These are phyloP conservation scores for Brasilioporus rufonigricans DNA, from an alignment of 768 basidiomycete species.

Conservation along the genomic window DNA sequence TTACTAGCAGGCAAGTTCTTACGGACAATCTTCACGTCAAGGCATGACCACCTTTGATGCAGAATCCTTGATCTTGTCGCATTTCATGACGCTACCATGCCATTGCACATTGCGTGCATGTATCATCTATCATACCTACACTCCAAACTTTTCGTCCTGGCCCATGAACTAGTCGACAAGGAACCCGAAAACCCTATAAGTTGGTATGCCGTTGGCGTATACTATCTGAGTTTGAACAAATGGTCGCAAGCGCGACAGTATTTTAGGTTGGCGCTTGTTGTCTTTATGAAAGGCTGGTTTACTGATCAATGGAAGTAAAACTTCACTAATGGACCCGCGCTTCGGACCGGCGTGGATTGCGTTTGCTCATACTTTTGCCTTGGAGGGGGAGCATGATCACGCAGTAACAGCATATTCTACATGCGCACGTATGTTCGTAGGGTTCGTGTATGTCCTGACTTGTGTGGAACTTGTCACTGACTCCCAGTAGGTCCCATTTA, in stretches of 20 bases:
- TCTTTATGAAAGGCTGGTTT: not conserved
- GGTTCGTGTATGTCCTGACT: slow-evolving; percentile 48
- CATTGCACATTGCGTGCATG: slow-evolving; percentile 97
- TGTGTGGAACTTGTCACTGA: slow-evolving; percentile 4
- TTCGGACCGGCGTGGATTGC: slow-evolving; percentile 98
- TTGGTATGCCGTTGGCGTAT: slow-evolving; percentile 98
- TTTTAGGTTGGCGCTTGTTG: slow-evolving; percentile 68
- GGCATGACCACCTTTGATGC: slow-evolving; percentile 1
- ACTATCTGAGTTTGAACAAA: slow-evolving; percentile 86
- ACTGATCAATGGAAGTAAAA: slow-evolving; percentile 61
- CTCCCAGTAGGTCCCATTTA: slow-evolving; percentile 79
- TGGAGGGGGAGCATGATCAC: slow-evolving; percentile 98
- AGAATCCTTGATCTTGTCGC: slow-evolving; percentile 87
- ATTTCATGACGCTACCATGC: slow-evolving; percentile 86
- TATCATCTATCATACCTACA: slow-evolving; percentile 90
- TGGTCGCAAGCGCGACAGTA: slow-evolving; percentile 93
- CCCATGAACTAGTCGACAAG: slow-evolving; percentile 92
- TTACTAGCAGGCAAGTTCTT: slow-evolving; percentile 68
- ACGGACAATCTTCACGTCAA: not conserved
- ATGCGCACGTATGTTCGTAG: slow-evolving; percentile 91
- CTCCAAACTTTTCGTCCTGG: slow-evolving; percentile 91
- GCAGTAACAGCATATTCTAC: slow-evolving; percentile 99
- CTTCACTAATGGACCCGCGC: slow-evolving; percentile 92
- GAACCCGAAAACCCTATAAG: slow-evolving; percentile 92
- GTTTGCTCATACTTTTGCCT: slow-evolving; percentile 95